Percentiles rank a stretch among this genome's conserved stretches.
Conservation (phyloP, 768 basidiomycete species). For the Tephrocybe rancida region DNA sequence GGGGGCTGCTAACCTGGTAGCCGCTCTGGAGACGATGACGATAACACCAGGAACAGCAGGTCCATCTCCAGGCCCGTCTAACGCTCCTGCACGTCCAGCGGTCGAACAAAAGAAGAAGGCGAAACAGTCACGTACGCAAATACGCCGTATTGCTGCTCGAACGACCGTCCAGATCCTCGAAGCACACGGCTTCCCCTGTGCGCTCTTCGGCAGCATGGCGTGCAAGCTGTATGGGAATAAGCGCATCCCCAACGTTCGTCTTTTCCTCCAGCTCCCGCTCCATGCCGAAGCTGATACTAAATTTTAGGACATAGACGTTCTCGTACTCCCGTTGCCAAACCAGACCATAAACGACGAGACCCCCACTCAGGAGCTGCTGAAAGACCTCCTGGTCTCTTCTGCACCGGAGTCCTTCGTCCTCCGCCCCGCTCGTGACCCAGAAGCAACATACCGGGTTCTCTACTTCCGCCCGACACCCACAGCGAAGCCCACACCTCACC, state of each 20-base stretch:
- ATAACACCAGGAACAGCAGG: not conserved
- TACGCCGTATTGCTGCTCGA: slow-evolving; percentile 16
- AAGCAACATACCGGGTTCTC: slow-evolving; percentile 16
- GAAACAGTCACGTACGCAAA: slow-evolving; percentile 11
- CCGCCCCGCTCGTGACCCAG: slow-evolving; percentile 12
- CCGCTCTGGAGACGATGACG: not conserved
- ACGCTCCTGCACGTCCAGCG: not conserved
- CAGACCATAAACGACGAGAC: not conserved
- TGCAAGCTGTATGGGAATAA: slow-evolving; percentile 18
- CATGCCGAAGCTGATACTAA: not conserved
- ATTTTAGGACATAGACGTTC: slow-evolving; percentile 18
- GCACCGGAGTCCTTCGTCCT: slow-evolving; percentile 10
- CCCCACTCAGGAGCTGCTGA: slow-evolving; percentile 15
- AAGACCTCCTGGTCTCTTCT: slow-evolving; percentile 10
- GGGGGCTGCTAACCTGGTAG: not conserved
- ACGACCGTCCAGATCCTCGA: slow-evolving; percentile 10
- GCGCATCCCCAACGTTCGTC: slow-evolving; percentile 16
- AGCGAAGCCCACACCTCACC: slow-evolving; percentile 6
- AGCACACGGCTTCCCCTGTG: slow-evolving; percentile 10
- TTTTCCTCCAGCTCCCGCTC: too few relatives aligned
- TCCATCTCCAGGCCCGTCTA: not conserved
- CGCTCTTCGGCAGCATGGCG: slow-evolving; percentile 21
- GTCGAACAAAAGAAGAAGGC: not conserved
- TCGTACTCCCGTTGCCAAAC: slow-evolving; percentile 12
- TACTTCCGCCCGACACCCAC: slow-evolving; percentile 17